These are phyloP conservation scores for Ogataea naganishii DNA, from an alignment of 805 yeast species.

Conservation along the genomic window DNA sequence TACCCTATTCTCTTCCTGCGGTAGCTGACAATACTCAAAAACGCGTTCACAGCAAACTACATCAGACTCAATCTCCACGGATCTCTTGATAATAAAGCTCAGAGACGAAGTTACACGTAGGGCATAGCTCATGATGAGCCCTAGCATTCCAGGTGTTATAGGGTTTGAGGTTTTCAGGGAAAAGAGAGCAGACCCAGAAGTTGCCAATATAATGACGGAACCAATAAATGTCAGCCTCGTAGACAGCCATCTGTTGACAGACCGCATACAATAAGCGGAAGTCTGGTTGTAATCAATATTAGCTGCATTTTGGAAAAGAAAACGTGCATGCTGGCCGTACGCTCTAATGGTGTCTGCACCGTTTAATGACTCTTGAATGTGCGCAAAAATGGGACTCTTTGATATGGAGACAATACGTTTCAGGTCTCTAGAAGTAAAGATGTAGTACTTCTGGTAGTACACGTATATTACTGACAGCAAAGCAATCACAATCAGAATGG, in stretches of 20 bases:
- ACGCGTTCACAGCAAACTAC: constrained; percentile 87
- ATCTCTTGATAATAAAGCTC: constrained; percentile 47
- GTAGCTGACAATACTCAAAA: constrained; percentile 72
- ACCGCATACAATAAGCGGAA: constrained; percentile 39
- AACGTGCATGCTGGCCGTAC: constrained; percentile 57
- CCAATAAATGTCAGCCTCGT: constrained; percentile 56
- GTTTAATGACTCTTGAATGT: constrained; percentile 69
- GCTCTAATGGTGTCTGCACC: constrained; percentile 80
- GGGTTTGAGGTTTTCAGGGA: constrained; percentile 30
- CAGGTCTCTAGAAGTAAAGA: constrained; percentile 66
- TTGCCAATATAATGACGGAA: constrained; percentile 40
- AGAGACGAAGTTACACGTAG: constrained; percentile 45
- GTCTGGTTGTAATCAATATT: constrained; percentile 41
- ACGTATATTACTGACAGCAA: constrained; percentile 47
- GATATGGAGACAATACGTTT: constrained; percentile 65
- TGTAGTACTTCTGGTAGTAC: constrained; percentile 64
- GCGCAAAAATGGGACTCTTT: constrained; percentile 72
- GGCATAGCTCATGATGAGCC: constrained; percentile 58
- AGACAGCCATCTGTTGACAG: constrained; percentile 59
- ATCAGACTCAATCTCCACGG: constrained; percentile 57
- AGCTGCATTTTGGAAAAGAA: constrained; percentile 43
- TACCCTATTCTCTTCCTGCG: constrained; percentile 67
- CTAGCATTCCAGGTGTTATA: constrained; percentile 51
- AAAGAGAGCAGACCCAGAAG: constrained; percentile 38
- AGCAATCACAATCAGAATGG: constrained; percentile 38